These are phyloP conservation scores for Clonostachys chloroleuca DNA, from an alignment of 2,329 filamentous ascomycete genomes.

Conservation along the genomic window DNA sequence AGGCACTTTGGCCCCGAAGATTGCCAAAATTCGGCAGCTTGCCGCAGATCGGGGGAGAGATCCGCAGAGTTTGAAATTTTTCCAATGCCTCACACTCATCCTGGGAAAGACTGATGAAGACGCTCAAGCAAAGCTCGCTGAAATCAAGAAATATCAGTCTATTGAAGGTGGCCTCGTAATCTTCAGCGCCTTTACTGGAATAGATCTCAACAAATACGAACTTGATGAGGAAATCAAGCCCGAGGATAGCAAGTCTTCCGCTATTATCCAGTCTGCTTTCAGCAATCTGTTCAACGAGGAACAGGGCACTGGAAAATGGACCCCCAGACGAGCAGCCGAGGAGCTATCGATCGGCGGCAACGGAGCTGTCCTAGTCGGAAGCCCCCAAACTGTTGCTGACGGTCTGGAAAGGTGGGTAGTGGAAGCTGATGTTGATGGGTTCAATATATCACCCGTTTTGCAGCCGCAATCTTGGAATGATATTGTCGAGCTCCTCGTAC, in stretches of 20 bases:
- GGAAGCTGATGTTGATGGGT: conserved; percentile 62
- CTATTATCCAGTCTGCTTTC: conserved; percentile 24
- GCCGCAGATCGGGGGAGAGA: conserved; percentile 28
- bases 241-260: conserved; percentile 53
- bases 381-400: conserved; percentile 9
- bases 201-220: conserved; percentile 54
- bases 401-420: conserved; percentile 10
- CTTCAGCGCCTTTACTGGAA: conserved; percentile 65
- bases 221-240: conserved; percentile 60
- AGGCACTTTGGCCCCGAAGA: conserved; percentile 12
- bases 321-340: conserved; percentile 50
- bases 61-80: conserved; percentile 51
- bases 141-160: conserved; percentile 50
- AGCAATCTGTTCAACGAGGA: conserved; percentile 6
- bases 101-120: conserved; percentile 57
- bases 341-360: conserved; percentile 44
- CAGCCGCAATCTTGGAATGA: conserved; percentile 9
- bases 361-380: conserved; percentile 6
- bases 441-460: conserved; percentile 13
- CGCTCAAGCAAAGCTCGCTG: conserved; percentile 42
- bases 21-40: conserved; percentile 17
- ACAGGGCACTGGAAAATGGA: conserved; percentile 33
- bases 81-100: conserved; percentile 50
- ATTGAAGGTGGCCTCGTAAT: conserved; percentile 59
- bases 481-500: conserved; percentile 10